These are phyloP conservation scores for Globisporangium alternatum DNA, from an alignment of 352 stramenopile species.

Conservation along the genomic window DNA sequence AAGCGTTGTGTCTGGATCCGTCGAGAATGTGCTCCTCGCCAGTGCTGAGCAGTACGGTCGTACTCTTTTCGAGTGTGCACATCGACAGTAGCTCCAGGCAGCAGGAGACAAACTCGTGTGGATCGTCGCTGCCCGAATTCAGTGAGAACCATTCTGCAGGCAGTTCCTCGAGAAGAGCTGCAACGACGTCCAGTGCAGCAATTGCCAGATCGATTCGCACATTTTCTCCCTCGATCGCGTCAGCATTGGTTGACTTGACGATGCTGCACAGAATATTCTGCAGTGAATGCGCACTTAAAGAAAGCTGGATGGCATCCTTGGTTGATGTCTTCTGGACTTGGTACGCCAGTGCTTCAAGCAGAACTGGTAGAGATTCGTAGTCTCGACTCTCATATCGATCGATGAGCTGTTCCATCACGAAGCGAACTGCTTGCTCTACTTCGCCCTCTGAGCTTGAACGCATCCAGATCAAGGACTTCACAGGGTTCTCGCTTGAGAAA, in stretches of 20 bases:
- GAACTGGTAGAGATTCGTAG: slow-evolving; percentile 16
- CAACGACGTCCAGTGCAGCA: neutral
- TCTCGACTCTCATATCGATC: slow-evolving; percentile 20
- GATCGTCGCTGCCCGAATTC: neutral
- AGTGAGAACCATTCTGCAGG: neutral
- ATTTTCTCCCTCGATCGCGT: neutral
- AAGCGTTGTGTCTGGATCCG: neutral
- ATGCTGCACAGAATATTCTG: slow-evolving; percentile 1
- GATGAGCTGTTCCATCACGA: slow-evolving; percentile 26
- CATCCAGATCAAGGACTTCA: slow-evolving; percentile 33
- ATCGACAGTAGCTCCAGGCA: slow-evolving; percentile 1
- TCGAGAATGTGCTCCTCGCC: neutral
- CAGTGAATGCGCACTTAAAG: slow-evolving; percentile 14
- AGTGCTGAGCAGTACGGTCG: neutral
- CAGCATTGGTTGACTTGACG: neutral
- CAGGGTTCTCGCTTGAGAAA: slow-evolving; percentile 20
- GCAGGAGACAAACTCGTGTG: slow-evolving; percentile 1
- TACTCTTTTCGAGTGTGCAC: neutral
- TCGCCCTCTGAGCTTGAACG: slow-evolving; percentile 14
- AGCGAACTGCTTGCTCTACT: slow-evolving; percentile 20
- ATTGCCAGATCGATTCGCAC: neutral
- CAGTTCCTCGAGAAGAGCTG: neutral
- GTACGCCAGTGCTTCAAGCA: slow-evolving; percentile 25
- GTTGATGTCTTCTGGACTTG: slow-evolving; percentile 20
- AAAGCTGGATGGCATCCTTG: slow-evolving; percentile 21